Evolutionary conservation across 2,329 filamentous ascomycete species (phyloP).

Genomic region (Phaeosphaeriaceae sp.): DNA sequence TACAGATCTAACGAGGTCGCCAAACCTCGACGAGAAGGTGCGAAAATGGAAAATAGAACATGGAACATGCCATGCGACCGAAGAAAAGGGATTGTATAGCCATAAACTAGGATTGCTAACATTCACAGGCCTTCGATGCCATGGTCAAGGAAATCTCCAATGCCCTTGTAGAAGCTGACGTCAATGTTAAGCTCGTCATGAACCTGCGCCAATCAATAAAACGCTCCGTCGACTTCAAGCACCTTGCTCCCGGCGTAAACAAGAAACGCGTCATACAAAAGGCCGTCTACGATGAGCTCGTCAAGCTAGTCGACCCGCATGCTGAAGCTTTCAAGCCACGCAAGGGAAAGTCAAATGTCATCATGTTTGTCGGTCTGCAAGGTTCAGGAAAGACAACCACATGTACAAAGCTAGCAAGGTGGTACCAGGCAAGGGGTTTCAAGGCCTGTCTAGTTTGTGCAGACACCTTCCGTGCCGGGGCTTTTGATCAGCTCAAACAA

Average conservation of each 20-base stretch:
- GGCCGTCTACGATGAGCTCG: conserved; percentile 94
- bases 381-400: conserved; percentile 98
- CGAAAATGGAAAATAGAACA: conserved; percentile 6
- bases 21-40: conserved; percentile 95
- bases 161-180: conserved; percentile 93
- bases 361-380: conserved; percentile 99
- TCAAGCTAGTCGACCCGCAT: conserved; percentile 93
- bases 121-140: conserved; percentile 80
- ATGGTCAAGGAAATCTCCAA: conserved; percentile 99
- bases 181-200: conserved; percentile 93
- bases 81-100: conserved; percentile 7
- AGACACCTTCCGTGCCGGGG: conserved; percentile 97
- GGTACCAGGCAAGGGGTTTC: conserved; percentile 94
- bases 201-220: conserved; percentile 93
- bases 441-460: conserved; percentile 93
- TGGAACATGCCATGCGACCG: not conserved
- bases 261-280: conserved; percentile 99
- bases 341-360: conserved; percentile 94
- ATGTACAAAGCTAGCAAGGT: conserved; percentile 93
- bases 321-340: conserved; percentile 95
- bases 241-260: conserved; percentile 88
- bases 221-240: conserved; percentile 89
- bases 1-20: conserved; percentile 87
- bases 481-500: conserved; percentile 98
- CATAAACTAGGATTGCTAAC: conserved; percentile 45